Evolutionary conservation across 2,329 filamentous ascomycete genomes (phyloP), one percentile per base, ranked within the genome.

Genomic region (Cladosporium sp.): DNA sequence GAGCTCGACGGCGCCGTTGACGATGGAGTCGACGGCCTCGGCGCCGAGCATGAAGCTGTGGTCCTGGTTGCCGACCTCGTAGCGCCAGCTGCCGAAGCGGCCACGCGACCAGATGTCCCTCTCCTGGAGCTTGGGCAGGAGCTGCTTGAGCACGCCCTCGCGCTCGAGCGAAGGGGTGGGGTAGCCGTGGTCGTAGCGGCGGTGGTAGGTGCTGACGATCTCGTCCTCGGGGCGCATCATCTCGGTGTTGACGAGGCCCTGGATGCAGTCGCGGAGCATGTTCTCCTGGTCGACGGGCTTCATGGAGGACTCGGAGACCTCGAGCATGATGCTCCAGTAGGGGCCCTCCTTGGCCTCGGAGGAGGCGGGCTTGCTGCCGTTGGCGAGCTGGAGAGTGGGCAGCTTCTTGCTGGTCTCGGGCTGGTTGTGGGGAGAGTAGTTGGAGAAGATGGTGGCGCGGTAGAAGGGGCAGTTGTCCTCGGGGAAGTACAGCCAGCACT

Each of bases 401-500:
- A 99, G 88, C 85, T 96, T 95, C 77, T 85, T 89, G 66, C 89
- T 88, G 67, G 88, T 84, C 71, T 91, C 84, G 37, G 95, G 95
- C 83, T 98, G 95, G 86, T 99, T 99, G 88, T 96, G 89, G 62
- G 94, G 95, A 26, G 95, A 98, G 87, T 99, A 99, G 88, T 99
- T 99, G 81, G 94, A 98, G 88, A 99, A 99, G 83, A 99, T 98
- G 77, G 95, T 99, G 76, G 95, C 95, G 73, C 95, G 92, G 86
- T 99, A 99, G 86, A 99, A 99, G 78, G 93, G 93, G 85, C 93
- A 97, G 86, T 99, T 90, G 80, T 97, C 91, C 81, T 99, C 95
- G 69, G 95, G 95, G 88, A 98, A 99, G 88, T 99, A 99, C 71
- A 99, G 85, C 93, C 95, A 99, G 89, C 95, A 99, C 87, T 98